Base-by-base conservation (phyloP, 2,329 filamentous ascomycete genomes). In the Beauveria bassiana region DNA sequence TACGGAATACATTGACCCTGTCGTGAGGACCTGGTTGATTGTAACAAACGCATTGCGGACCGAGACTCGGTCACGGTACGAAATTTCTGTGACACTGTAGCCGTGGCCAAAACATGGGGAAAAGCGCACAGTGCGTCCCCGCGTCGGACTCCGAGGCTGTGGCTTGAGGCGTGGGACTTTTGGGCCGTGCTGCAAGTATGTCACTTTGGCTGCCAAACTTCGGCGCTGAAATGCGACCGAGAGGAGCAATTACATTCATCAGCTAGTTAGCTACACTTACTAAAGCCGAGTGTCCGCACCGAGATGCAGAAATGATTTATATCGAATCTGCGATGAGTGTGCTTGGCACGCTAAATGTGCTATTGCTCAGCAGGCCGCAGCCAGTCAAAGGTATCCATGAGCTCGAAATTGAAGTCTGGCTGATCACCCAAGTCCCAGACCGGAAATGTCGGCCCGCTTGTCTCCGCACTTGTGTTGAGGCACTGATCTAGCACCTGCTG, bases 401-500 rank as follows among this genome's bases (percentile, higher is more conserved):
- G 67, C 49, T 77, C 75, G 50, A 77, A 76, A 57, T 74, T 75
- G 61, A 77, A 77, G 53, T 75, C 73, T 0, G 50, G 67, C 63
- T 68, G 62, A 22, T 49, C 31, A 22, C 34, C 43, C 38, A 60
- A 28, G 2, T 75, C 75, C 72, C 76, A 76, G 20, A 75, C 71
- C 3, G 73, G 67, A 14, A 70, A 43, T 1, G 68, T 68, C 7
- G 63, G 65, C 1, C 64, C 67, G 7, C 64, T 63, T 20, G 65
- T 45, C n/a, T 65, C 59, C 1, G 68, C 62, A 10, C 70, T 67
- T 1, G 71, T 70, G 63, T 81, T 80, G 12, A 82, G 70, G 3
- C 78, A 74, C 52, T 80, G 77, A 43, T 82, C 79, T 10, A 82
- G 70, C 1, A 82, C 80, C 16, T 74, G 76, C 59, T 79, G 76